phyloP scores from a whole-genome alignment of 208 protist genomes.

The Wallacemonas collosoma region DNA sequence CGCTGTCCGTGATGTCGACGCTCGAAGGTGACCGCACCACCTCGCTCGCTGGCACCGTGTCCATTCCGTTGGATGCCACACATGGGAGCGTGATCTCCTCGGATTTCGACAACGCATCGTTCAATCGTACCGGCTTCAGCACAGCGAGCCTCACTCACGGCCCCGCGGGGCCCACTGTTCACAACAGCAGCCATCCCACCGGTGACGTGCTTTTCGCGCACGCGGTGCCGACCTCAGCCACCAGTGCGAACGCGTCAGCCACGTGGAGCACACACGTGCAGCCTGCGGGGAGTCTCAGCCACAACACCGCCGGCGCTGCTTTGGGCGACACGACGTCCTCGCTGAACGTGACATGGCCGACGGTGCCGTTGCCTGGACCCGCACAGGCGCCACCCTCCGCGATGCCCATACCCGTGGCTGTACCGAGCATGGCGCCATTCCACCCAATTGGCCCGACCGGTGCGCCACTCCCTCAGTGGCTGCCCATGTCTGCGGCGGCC shows the following conservation, averaged over 20 bases:
- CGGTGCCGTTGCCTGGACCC: background rate
- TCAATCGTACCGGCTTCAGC: background rate
- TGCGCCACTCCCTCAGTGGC: conserved; percentile 2
- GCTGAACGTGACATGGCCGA: conserved; percentile 15
- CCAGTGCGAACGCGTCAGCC: too few relatives aligned
- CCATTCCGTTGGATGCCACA: conserved; percentile 1
- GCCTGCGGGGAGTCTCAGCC: background rate
- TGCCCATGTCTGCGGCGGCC: background rate
- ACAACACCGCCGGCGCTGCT: background rate
- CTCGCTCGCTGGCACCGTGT: background rate
- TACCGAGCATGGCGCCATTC: background rate
- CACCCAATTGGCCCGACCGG: background rate
- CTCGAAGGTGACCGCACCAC: background rate
- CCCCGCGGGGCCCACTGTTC: too few relatives aligned
- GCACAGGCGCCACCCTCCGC: background rate
- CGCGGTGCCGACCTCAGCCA: too few relatives aligned
- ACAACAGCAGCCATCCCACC: background rate
- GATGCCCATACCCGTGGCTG: background rate
- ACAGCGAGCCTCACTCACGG: background rate
- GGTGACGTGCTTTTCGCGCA: background rate
- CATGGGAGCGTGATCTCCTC: conserved; percentile 10
- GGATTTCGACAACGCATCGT: background rate
- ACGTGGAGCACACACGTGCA: too few relatives aligned
- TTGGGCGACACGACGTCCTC: conserved; percentile 10
- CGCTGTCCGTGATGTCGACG: background rate